Conservation (phyloP, 2,329 filamentous ascomycete genomes). For the Nothophoma quercina region DNA sequence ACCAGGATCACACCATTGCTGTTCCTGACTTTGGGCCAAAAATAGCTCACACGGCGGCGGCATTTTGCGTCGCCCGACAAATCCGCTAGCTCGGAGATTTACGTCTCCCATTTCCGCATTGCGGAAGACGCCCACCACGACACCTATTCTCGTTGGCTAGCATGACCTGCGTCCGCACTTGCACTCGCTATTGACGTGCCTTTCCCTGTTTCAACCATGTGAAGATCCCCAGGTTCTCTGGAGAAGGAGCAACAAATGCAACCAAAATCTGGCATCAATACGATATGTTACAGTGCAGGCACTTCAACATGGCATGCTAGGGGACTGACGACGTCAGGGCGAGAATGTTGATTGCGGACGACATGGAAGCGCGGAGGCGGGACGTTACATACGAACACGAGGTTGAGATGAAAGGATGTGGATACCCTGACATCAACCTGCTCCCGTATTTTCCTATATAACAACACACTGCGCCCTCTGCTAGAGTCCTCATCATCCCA, state of each 20-base stretch:
- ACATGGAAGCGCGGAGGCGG: neutral
- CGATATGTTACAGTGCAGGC: neutral
- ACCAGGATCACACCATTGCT: neutral
- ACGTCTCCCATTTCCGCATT: conserved; percentile 3
- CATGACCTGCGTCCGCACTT: neutral
- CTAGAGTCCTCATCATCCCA: neutral
- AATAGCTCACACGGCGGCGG: conserved; percentile 9
- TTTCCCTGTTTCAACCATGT: neutral
- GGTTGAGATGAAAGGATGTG: too few relatives aligned
- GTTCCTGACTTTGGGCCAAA: neutral
- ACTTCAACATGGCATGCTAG: too few relatives aligned
- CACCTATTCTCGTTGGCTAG: neutral
- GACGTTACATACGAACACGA: neutral
- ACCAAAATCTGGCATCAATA: too few relatives aligned
- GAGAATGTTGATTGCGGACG: neutral
- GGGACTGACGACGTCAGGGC: neutral
- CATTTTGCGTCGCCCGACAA: neutral
- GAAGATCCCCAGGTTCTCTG: too few relatives aligned
- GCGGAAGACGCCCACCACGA: neutral
- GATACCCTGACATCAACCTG: neutral
- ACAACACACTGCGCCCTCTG: neutral
- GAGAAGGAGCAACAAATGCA: too few relatives aligned
- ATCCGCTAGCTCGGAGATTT: conserved; percentile 7
- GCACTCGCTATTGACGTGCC: neutral
- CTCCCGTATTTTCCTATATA: neutral